Evolutionary conservation across 1,284 basidiomycete species (phyloP), one percentile per base, ranked within the genome.

Genomic region (Coniophora puteana): DNA sequence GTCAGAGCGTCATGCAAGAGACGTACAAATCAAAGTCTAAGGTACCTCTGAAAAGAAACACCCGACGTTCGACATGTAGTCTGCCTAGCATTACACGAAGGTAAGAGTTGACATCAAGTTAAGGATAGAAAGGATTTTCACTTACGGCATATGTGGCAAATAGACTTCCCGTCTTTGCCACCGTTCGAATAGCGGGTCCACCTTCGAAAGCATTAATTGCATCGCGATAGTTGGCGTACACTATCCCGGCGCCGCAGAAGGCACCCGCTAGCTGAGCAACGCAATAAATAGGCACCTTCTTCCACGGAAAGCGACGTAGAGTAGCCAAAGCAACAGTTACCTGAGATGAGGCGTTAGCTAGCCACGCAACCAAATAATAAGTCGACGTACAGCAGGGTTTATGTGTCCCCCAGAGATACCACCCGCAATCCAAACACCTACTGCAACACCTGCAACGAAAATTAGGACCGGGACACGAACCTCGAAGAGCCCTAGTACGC

Each of bases 191-290:
- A 12, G 65, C 62, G 2, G 58, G 45, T 3, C 78, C 79, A 22
- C 84, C 85, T 58, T 90, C 85, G 47, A 76, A 73, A 34, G 81
- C 57, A 52, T 81, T 72, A 52, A 93, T 85, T 26, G 83, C 83
- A 56, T 86, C 78, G 52, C 78, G 76, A 54, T 90, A 92, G 59
- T 86, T 84, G 5, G 72, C 82, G 53, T 91, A 92, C 14, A 86
- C 67, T 17, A 89, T 55, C 1, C 77, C 74, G 13, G 80, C 78
- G 13, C 83, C 89, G 33, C 76, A 67, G n/a, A 88, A 58, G 2
- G 69, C 88, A 26, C 89, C 90, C 20, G 90, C 57, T 7, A 84
- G 48, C 59, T 93, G 89, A 1, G 84, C 76, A 28, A 78, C 53
- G 38, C 89, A 75, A 55, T 84, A 93, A 49, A 56, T 67, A 0